These are phyloP conservation scores for Vigna radiata DNA, from an alignment of 306 rosid species.

Conservation along the genomic window DNA sequence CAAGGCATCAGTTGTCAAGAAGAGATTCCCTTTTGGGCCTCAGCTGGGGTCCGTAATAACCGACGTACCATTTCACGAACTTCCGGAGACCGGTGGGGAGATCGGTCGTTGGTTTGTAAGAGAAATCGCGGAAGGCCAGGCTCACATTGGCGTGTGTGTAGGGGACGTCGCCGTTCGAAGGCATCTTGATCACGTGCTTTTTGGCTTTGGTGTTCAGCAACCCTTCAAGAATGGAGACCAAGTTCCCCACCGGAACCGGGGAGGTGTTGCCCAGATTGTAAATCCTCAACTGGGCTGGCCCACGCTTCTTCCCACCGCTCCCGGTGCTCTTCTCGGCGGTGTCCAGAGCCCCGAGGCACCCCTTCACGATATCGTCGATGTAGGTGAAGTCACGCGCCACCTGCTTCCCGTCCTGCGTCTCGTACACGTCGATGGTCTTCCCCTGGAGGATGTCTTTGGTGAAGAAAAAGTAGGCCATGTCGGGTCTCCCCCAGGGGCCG, in stretches of 20 bases:
- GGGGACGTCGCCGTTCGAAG: slow-evolving; percentile 90
- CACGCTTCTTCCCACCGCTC: slow-evolving; percentile 76
- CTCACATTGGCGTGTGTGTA: slow-evolving; percentile 89
- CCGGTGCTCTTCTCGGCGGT: slow-evolving; percentile 86
- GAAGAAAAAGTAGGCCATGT: slow-evolving; percentile 97
- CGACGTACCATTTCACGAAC: slow-evolving; percentile 87
- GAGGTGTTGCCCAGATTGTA: slow-evolving; percentile 89
- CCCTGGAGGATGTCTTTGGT: slow-evolving; percentile 83
- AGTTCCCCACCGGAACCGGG: slow-evolving; percentile 85
- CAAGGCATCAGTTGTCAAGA: background rate
- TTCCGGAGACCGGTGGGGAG: slow-evolving; percentile 76
- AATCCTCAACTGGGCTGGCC: slow-evolving; percentile 70
- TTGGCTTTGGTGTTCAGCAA: slow-evolving; percentile 65
- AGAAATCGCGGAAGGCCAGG: slow-evolving; percentile 69
- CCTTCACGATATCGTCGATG: slow-evolving; percentile 84
- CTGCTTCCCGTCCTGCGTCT: slow-evolving; percentile 72
- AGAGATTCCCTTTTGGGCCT: slow-evolving; percentile 67
- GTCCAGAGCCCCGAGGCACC: slow-evolving; percentile 76
- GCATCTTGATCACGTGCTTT: slow-evolving; percentile 82
- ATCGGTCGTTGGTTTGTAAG: slow-evolving; percentile 80
- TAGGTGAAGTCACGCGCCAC: slow-evolving; percentile 98
- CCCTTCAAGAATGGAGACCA: slow-evolving; percentile 67
- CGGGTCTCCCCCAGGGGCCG: slow-evolving; percentile 92
- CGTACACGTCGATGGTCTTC: slow-evolving; percentile 66
- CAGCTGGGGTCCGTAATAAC: slow-evolving; percentile 77